Conservation (phyloP, 176 grass and related monocot genomes). For the Hordeum vulgare region MorexV3_pseudomolecules_assembly NC_058524.1:630243900-630244399, state of each 20-base stretch:
- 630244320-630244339: conserved; percentile 64
- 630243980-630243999: neutral
- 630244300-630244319: conserved; percentile 53
- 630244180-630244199: too few relatives aligned
- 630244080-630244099: neutral
- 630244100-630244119: conserved; percentile 14
- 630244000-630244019: neutral
- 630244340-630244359: conserved; percentile 53
- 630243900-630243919: conserved; percentile 24
- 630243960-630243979: neutral
- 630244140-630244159: conserved; percentile 48
- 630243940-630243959: conserved; percentile 33
- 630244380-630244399: conserved; percentile 47
- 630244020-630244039: neutral
- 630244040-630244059: neutral
- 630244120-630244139: conserved; percentile 49
- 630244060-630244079: neutral
- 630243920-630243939: conserved; percentile 49
- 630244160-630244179: conserved; percentile 29
- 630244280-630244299: conserved; percentile 63
- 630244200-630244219: too few relatives aligned
- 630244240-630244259: neutral
- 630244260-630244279: neutral
- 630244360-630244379: conserved; percentile 45
- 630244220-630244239: neutral